These are phyloP conservation scores for Sphaerulina vaccinii DNA, from an alignment of 2,329 filamentous ascomycete species.

Conservation along the genomic window DNA sequence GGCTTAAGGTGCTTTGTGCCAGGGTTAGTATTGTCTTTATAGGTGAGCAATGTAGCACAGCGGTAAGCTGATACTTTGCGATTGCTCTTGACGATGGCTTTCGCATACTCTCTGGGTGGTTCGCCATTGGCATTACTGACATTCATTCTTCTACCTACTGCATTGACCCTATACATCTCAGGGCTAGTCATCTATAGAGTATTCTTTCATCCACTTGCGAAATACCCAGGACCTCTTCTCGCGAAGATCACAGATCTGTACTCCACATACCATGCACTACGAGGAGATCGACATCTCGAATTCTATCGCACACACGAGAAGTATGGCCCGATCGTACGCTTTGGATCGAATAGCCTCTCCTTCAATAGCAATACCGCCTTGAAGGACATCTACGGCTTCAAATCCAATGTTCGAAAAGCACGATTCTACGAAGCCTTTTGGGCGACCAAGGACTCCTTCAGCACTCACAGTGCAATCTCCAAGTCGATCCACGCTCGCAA, in stretches of 20 bases:
- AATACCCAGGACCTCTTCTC: slow-evolving; percentile 44
- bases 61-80: background rate
- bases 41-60: background rate
- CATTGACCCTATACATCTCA: slow-evolving; percentile 10
- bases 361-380: slow-evolving; percentile 71
- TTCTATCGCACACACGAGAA: slow-evolving; percentile 60
- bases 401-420: slow-evolving; percentile 50
- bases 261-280: slow-evolving; percentile 32
- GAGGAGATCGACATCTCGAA: slow-evolving; percentile 32
- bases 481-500: slow-evolving; percentile 49
- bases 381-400: slow-evolving; percentile 51
- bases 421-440: slow-evolving; percentile 51
- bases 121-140: slow-evolving; percentile 11
- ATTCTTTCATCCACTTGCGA: slow-evolving; percentile 45
- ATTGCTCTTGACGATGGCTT: slow-evolving; percentile 3
- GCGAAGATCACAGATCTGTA: slow-evolving; percentile 34
- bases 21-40: slow-evolving; percentile 7
- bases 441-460: slow-evolving; percentile 42
- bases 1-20: slow-evolving; percentile 11
- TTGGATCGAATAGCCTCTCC: slow-evolving; percentile 73
- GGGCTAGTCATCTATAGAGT: slow-evolving; percentile 39
- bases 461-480: slow-evolving; percentile 48
- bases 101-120: background rate
- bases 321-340: slow-evolving; percentile 72
- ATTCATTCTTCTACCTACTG: slow-evolving; percentile 12